phyloP scores from a whole-genome alignment of 768 basidiomycete species.

The Dendrothele bispora region DNA sequence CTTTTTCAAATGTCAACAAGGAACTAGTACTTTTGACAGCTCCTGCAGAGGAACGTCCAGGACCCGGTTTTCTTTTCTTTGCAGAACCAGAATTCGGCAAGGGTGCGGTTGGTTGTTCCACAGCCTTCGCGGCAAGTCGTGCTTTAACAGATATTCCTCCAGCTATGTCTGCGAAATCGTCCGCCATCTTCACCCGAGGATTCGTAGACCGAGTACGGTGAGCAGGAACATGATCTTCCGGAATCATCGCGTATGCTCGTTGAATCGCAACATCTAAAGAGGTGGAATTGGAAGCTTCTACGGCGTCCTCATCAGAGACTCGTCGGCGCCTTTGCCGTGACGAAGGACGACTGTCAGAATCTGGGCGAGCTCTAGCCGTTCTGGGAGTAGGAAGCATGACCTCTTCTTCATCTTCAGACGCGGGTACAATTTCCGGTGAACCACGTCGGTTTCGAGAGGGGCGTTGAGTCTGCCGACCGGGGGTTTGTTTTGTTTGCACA shows the following conservation, averaged over 20 bases:
- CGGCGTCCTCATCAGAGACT: not conserved
- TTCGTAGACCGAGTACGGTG: constrained; percentile 53
- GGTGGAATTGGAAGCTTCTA: not conserved
- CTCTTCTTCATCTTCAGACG: constrained; percentile 36
- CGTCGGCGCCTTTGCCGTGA: not conserved
- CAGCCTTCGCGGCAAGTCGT: constrained; percentile 24
- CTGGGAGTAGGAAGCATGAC: constrained; percentile 4
- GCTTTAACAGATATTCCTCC: constrained; percentile 52
- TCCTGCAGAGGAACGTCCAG: constrained; percentile 50
- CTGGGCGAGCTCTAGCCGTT: not conserved
- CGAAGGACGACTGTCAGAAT: not conserved
- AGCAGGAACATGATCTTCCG: constrained; percentile 20
- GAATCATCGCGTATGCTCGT: not conserved
- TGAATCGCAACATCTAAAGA: not conserved
- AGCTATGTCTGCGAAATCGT: constrained; percentile 38
- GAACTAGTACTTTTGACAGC: constrained; percentile 45
- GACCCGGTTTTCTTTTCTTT: constrained; percentile 41
- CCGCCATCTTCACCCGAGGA: constrained; percentile 53
- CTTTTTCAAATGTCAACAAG: constrained; percentile 53
- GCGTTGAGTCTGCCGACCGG: too few species aligned
- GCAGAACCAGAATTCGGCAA: constrained; percentile 11
- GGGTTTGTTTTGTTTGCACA: too few species aligned
- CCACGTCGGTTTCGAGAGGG: constrained; percentile 29
- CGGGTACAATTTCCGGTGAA: constrained; percentile 30
- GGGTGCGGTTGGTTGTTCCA: not conserved